These are phyloP conservation scores for Chaetomium cochliodes DNA, from an alignment of 495 filamentous ascomycete genomes.

Conservation along the genomic window DNA sequence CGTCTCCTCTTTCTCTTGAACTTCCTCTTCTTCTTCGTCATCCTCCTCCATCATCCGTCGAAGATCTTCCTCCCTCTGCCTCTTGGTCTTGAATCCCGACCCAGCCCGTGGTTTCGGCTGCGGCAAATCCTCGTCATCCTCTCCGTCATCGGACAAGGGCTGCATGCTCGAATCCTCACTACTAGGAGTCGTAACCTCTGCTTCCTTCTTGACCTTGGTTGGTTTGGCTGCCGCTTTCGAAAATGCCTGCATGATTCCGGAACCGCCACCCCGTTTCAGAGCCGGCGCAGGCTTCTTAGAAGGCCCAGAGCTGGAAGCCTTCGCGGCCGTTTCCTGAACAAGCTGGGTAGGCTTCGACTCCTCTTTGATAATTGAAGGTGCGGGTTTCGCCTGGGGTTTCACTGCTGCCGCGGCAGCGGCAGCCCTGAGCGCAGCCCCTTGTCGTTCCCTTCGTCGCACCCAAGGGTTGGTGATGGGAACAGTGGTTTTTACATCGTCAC, in stretches of 20 bases:
- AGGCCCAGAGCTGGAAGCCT: slow-evolving; percentile 31
- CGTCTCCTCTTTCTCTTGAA: slow-evolving; percentile 42
- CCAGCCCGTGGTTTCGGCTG: slow-evolving; percentile 38
- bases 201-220: slow-evolving; percentile 41
- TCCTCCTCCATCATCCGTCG: slow-evolving; percentile 87
- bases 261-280: slow-evolving; percentile 54
- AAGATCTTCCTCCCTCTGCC: slow-evolving; percentile 70
- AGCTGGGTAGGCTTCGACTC: slow-evolving; percentile 35
- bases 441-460: slow-evolving; percentile 43
- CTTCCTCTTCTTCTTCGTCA: slow-evolving; percentile 48
- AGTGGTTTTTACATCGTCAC: slow-evolving; percentile 25
- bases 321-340: slow-evolving; percentile 28
- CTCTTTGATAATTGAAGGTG: slow-evolving; percentile 34
- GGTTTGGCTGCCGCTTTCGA: slow-evolving; percentile 70
- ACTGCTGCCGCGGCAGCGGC: slow-evolving; percentile 21
- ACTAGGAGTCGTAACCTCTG: slow-evolving; percentile 46
- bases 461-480: slow-evolving; percentile 39
- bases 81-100: slow-evolving; percentile 56
- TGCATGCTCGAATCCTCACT: slow-evolving; percentile 58
- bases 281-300: slow-evolving; percentile 45
- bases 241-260: slow-evolving; percentile 77
- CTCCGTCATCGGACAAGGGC: slow-evolving; percentile 69
- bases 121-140: slow-evolving; percentile 60
- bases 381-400: slow-evolving; percentile 25
- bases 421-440: slow-evolving; percentile 27